Base-by-base conservation (phyloP, 768 basidiomycete genomes). In the Kockovaella imperatae region DNA sequence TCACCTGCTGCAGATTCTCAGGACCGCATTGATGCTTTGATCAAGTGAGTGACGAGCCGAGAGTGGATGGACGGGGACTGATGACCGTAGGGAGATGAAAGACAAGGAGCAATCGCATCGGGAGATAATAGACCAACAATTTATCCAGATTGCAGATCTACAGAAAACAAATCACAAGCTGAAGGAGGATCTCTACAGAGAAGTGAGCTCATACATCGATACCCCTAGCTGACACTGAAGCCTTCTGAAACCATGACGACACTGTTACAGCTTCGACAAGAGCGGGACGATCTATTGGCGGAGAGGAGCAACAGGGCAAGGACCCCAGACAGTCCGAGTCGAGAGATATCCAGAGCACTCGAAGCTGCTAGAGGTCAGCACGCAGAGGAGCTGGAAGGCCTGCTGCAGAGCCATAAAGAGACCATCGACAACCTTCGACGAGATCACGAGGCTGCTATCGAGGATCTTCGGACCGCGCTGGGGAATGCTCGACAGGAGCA, bases 41-140 rank as follows among this genome's bases (percentile, higher is more conserved):
- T 96, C 88, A 75, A 84, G 86, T 91, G 63, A 60, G 86, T 74
- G 11, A 35, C 46, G 56, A 48, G 35, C 36, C 28, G 3, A 7
- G 20, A 28, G 3, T 43, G n/a, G n/a, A n/a, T n/a, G n/a, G n/a
- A n/a, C n/a, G n/a, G n/a, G n/a, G n/a, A n/a, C n/a, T n/a, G n/a
- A n/a, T n/a, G n/a, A n/a, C n/a, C n/a, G n/a, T n/a, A 95, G 89
- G 54, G 87, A 93, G 2, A 96, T 97, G 93, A 91, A 91, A 2
- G 84, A 87, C 74, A 97, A 97, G 69, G 95, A 99, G 69, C 84
- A 87, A 3, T 76, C 81, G 28, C 93, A 97, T 67, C 80, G 81
- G 29, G 87, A 93, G 62, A 67, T 79, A 20, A 84, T 95, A 23
- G 82, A 87, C 34, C 74, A 74, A 26, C 76, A 96, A 54, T 82